A percentile compares a stretch with the other conserved stretches of the same genome.
These are phyloP conservation scores for Candida palmyrensis DNA, from an alignment of 805 yeast species.

Conservation along the genomic window DNA sequence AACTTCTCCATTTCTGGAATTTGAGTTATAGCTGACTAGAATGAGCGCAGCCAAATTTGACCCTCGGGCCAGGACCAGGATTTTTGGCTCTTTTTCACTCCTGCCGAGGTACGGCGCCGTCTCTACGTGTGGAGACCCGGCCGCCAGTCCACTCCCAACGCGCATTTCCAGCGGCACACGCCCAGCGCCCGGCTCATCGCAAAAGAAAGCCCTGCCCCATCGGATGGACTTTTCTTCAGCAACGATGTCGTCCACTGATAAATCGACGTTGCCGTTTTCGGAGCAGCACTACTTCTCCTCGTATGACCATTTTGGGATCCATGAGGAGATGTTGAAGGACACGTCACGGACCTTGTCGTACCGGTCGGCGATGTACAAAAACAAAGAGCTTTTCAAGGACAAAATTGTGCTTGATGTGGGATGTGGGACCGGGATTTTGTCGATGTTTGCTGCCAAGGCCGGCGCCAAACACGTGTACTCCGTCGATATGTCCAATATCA, in stretches of 20 bases:
- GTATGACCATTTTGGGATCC: constrained; percentile 95
- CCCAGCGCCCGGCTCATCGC: constrained; percentile 1
- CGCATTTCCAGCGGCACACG: background rate
- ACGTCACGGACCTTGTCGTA: constrained; percentile 87
- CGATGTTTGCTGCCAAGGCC: constrained; percentile 98
- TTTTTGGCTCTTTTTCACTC: too few relatives aligned
- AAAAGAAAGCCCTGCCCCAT: too few relatives aligned
- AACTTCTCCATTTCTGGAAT: too few relatives aligned
- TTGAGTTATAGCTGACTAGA: too few relatives aligned
- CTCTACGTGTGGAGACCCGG: too few relatives aligned
- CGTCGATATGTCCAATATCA: constrained; percentile 95
- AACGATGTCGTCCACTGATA: constrained; percentile 60
- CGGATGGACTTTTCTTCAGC: too few relatives aligned
- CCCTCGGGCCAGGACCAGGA: too few relatives aligned
- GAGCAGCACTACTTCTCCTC: constrained; percentile 95
- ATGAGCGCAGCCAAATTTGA: too few relatives aligned
- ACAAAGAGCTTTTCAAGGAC: constrained; percentile 83
- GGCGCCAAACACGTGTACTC: constrained; percentile 98
- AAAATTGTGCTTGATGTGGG: constrained; percentile 96
- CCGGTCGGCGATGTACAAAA: constrained; percentile 87
- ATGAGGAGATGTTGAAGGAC: constrained; percentile 98
- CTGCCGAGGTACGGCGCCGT: too few relatives aligned
- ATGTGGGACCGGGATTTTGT: constrained; percentile 96
- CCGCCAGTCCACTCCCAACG: too few relatives aligned
- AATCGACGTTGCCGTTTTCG: constrained; percentile 53